Evolutionary conservation across 805 yeast genomes (phyloP), one percentile per base, ranked within the genome.

Genomic region (Torulaspora franciscae): DNA sequence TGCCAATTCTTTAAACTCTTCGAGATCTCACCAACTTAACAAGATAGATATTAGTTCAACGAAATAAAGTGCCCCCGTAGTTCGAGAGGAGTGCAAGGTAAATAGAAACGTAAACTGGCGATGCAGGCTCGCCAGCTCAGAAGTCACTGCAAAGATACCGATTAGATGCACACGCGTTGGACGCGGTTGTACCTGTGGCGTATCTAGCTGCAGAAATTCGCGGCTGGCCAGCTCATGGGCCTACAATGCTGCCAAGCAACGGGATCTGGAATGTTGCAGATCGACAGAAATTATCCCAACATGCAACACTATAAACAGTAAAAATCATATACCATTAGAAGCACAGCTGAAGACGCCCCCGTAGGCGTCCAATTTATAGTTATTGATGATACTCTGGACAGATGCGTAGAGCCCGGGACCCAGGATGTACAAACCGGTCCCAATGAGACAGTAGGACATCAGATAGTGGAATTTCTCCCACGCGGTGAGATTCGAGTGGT

Each of bases 391-490:
- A 51, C 81, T 75, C 52, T 76, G 72, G 32, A 78, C 68, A 17
- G 79, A 71, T 11, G 81, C 75, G 47, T 79, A 79, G 4, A 73
- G 61, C 9, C 84, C 84, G 0, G 83, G 83, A 0, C 83, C 84
- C 39, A 79, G 61, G 40, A 79, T 72, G 57, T 75, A 79, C 39
- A 77, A 46, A 3, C 84, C 84, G 37, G 72, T 62, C 3, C 56
- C 48, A 27, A 78, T 73, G 48, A 79, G 59, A 4, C 58, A 42
- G 24, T 71, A 46, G 45, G 72, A 69, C 26, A 66, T 32, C 7
- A 60, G 41, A 39, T 70, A 64, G 55, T 72, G 71, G 22, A 73
- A 9, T 50, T 71, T 72, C 24, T 66, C 69, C 33, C 49, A 10
- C 1, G 54, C 9, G 3, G 64, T 53, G 14, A 71, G 64, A n/a